Conservation (phyloP, 164 flowering plant species). For the Hamamelis virginiana region DNA sequence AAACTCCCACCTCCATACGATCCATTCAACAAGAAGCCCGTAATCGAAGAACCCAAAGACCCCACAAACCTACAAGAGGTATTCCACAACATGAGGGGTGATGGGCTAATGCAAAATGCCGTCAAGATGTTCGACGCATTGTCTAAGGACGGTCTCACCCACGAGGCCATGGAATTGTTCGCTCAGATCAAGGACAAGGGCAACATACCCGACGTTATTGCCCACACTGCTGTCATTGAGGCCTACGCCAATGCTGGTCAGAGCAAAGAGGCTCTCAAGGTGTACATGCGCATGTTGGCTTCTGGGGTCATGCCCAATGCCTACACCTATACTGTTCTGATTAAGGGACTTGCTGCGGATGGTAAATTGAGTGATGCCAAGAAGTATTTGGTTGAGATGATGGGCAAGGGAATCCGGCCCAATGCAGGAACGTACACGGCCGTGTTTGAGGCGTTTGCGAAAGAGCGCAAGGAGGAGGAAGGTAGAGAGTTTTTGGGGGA, state of each 20-base stretch:
- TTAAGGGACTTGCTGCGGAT: conserved; percentile 58
- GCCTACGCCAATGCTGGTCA: conserved; percentile 76
- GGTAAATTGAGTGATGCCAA: conserved; percentile 49
- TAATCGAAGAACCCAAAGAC: conserved; percentile 60
- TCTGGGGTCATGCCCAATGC: conserved; percentile 80
- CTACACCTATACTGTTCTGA: conserved; percentile 66
- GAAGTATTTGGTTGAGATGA: conserved; percentile 75
- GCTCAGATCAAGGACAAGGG: conserved; percentile 70
- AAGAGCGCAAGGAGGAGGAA: conserved; percentile 52
- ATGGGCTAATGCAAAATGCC: conserved; percentile 61
- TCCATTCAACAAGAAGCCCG: conserved; percentile 72
- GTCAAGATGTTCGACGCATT: conserved; percentile 95
- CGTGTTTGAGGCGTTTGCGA: conserved; percentile 59
- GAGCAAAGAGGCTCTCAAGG: conserved; percentile 63
- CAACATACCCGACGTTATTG: conserved; percentile 82
- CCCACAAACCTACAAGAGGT: conserved; percentile 71
- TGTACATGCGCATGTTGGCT: conserved; percentile 65
- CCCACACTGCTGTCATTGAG: conserved; percentile 83
- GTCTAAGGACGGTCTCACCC: conserved; percentile 86
- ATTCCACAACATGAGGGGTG: conserved; percentile 66
- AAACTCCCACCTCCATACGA: conserved; percentile 87
- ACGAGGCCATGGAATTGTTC: conserved; percentile 79
- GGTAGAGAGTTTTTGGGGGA: conserved; percentile 51
- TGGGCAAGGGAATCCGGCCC: conserved; percentile 60
- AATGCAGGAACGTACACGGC: conserved; percentile 51